Percentiles rank a stretch among this genome's conserved stretches.
phyloP scores from a whole-genome alignment of 805 yeast genomes.

The Cyberlindnera samutprakarnensis region DNA sequence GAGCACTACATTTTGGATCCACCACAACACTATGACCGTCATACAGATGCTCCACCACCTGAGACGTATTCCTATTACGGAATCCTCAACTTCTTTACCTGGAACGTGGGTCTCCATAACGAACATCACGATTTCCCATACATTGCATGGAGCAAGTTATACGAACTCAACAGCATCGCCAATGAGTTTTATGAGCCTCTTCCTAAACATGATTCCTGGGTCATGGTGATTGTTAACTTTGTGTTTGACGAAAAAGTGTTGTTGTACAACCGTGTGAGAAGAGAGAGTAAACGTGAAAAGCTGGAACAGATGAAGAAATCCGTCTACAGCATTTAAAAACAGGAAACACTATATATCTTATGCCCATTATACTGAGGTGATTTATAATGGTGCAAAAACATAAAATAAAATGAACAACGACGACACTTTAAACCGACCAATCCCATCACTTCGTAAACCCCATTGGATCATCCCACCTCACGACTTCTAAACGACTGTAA shows the following conservation, averaged over 20 bases:
- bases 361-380: no score
- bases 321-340: no score
- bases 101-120: constrained; percentile 92
- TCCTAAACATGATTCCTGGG: constrained; percentile 75
- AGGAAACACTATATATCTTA: no score
- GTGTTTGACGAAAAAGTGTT: constrained; percentile 58
- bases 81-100: constrained; percentile 62
- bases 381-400: no score
- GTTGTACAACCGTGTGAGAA: constrained; percentile 76
- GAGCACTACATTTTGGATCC: constrained; percentile 80
- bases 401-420: no score
- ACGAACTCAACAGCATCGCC: constrained; percentile 57
- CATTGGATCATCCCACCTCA: no score
- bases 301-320: constrained; percentile 1
- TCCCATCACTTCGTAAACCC: no score
- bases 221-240: constrained; percentile 66
- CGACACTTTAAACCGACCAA: no score
- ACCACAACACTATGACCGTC: constrained; percentile 25
- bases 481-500: no score
- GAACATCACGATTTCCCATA: constrained; percentile 96
- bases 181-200: constrained; percentile 74
- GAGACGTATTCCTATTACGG: constrained; percentile 93
- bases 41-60: constrained; percentile 42
- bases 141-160: constrained; percentile 81
- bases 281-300: constrained; percentile 28